Evolutionary conservation across 768 basidiomycete species (phyloP).

Genomic region (Mycena amicta): DNA sequence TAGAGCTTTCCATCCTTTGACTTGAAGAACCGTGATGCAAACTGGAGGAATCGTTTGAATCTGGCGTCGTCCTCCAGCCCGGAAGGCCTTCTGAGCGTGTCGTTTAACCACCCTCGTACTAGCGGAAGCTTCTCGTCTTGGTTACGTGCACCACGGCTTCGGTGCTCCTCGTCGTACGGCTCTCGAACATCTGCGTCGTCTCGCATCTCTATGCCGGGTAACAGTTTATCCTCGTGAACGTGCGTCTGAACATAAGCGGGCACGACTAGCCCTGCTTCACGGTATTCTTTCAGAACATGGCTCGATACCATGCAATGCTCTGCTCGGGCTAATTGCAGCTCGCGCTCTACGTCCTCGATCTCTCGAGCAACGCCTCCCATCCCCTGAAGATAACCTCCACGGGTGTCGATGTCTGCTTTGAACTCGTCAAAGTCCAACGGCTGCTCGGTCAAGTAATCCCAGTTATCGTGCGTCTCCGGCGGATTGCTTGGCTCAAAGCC

Average conservation of each 20-base stretch:
- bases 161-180: neutral
- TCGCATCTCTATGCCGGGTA: neutral
- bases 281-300: neutral
- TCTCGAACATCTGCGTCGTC: neutral
- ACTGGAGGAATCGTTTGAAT: neutral
- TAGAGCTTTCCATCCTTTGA: neutral
- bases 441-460: slow-evolving; percentile 2
- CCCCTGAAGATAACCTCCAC: slow-evolving; percentile 3
- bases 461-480: neutral
- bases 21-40: neutral
- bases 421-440: slow-evolving; percentile 8
- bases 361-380: neutral
- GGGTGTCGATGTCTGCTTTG: neutral
- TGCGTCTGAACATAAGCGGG: neutral
- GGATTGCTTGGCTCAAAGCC: neutral
- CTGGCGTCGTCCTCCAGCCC: neutral
- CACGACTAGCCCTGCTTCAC: neutral
- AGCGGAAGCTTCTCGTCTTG: neutral
- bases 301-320: neutral
- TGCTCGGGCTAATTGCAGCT: neutral
- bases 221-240: neutral
- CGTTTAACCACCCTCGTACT: neutral
- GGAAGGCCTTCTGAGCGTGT: neutral
- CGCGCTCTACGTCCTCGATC: neutral
- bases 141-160: neutral